Base-by-base conservation (phyloP, 2,329 filamentous ascomycete species). In the Mollisia scopiformis region DNA sequence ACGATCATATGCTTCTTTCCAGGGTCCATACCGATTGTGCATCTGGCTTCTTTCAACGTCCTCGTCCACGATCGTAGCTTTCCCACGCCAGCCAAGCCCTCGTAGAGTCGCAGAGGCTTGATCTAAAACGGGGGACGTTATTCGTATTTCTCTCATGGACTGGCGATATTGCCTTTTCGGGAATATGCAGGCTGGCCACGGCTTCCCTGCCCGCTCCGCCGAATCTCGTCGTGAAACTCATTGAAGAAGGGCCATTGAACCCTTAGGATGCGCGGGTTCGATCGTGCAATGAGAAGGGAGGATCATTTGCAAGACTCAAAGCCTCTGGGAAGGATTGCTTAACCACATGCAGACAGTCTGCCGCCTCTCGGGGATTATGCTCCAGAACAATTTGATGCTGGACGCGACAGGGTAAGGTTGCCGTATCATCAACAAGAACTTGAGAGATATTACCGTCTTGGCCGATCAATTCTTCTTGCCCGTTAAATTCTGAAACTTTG, bases 121-220 rank as follows among this genome's bases (percentile, higher is more conserved):
- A 47, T 47, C 43, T 47, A 27, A 25, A n/a, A 27, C 6, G 35
- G 21, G 21, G 27, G 47, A 51, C 3, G 13, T 16, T 16, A 25
- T 27, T 47, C 43, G 43, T 47, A 28, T 47, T 27, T 28, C n/a
- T n/a, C n/a, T n/a, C n/a, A n/a, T 47, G 6, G 35, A 37, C 51
- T 54, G 51, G 27, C 33, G 52, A 30, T 50, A 59, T 57, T 56
- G 49, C 57, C 61, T 31, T 54, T 57, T 30, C 39, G 23, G 61
- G 57, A 49, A 57, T 59, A 55, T 60, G 61, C 56, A 57, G 31
- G 46, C 55, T 55, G n/a, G 28, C 25, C 23, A 47, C 21, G 23
- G 43, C 43, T 47, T 13, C 27, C 41, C 41, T 46, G 41, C 19
- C 41, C 25, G 43, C 43, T 27, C 16, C 43, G 43, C 43, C 23